Evolutionary conservation across 2,329 filamentous ascomycete species (phyloP), one percentile per base, ranked within the genome.

Genomic region (Diaporthe nobilis): DNA sequence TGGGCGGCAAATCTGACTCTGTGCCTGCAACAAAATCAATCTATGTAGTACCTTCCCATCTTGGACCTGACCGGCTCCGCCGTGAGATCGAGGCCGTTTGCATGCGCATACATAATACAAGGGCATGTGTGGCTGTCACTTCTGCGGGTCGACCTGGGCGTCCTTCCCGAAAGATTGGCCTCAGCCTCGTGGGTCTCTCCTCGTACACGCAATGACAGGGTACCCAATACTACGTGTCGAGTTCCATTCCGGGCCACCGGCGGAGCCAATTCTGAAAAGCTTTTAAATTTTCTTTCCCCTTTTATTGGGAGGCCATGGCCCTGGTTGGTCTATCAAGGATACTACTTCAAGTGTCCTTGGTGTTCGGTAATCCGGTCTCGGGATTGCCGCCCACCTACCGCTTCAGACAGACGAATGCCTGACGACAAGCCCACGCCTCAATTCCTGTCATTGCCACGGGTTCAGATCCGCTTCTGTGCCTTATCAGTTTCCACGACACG

Each of bases 171-270:
- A n/a, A 44, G 4, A 63, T 42, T 42, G 39, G 60, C 15, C 60
- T 31, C 39, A 63, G 60, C 60, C 60, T 63, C 25, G 17, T 17
- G 39, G 60, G 37, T 60, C 57, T 39, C n/a, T 31, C 42, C 3
- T 39, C 57, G 39, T 63, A 63, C 60, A 25, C 60, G 60, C 25
- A 63, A 63, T 63, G n/a, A 6, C 37, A 63, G 60, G 60, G 37
- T 47, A 47, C 15, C 39, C n/a, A 28, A 17, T 44, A 31, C 60
- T 63, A 20, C 60, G 60, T 47, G 58, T 63, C n/a, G 20, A 47
- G 39, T 6, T 63, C 39, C 39, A 44, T 63, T 44, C 39, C 39
- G n/a, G 39, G 13, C 39, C 28, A n/a, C 17, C 37, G 39, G n/a
- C 60, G 60, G 60, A 63, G 60, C 15, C 15, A 44, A 31, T 12